These are phyloP conservation scores for Crithidia acanthocephali DNA, from an alignment of 208 protist genomes.

Conservation along the genomic window DNA sequence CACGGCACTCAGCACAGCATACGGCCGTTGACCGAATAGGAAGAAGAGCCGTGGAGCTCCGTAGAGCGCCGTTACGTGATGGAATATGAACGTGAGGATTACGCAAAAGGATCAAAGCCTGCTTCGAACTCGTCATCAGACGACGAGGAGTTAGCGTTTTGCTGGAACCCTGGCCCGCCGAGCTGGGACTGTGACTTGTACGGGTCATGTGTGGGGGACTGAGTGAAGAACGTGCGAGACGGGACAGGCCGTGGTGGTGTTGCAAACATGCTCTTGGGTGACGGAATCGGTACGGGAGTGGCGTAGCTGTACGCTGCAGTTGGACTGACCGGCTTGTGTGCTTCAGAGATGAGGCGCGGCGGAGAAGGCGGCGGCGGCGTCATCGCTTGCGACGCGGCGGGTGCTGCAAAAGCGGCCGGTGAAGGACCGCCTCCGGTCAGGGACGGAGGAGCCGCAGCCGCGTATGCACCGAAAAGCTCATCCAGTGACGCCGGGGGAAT, in stretches of 20 bases:
- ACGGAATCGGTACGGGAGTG: background rate
- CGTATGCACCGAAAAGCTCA: constrained; percentile 10
- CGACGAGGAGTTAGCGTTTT: constrained; percentile 9
- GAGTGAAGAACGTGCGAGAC: constrained; percentile 3
- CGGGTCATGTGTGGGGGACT: background rate
- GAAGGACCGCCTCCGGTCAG: background rate
- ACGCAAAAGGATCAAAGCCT: constrained; percentile 63
- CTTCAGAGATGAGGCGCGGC: background rate
- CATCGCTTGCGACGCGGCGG: background rate
- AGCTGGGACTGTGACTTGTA: background rate
- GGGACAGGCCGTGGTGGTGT: constrained; percentile 3
- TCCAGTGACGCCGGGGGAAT: constrained; percentile 21
- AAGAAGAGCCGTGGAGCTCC: too few relatives aligned
- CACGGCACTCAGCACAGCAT: background rate
- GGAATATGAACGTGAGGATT: too few relatives aligned
- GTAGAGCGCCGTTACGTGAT: too few relatives aligned
- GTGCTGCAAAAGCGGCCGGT: background rate
- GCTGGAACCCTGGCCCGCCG: background rate
- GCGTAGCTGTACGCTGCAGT: background rate
- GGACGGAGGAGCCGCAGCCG: background rate
- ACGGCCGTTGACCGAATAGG: too few relatives aligned
- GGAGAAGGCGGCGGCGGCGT: background rate
- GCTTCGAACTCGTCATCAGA: constrained; percentile 43
- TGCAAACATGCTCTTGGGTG: constrained; percentile 19
- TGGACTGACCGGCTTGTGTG: background rate